Evolutionary conservation across 2,329 filamentous ascomycete species (phyloP).

Genomic region (Uncinocarpus reesii): DNA sequence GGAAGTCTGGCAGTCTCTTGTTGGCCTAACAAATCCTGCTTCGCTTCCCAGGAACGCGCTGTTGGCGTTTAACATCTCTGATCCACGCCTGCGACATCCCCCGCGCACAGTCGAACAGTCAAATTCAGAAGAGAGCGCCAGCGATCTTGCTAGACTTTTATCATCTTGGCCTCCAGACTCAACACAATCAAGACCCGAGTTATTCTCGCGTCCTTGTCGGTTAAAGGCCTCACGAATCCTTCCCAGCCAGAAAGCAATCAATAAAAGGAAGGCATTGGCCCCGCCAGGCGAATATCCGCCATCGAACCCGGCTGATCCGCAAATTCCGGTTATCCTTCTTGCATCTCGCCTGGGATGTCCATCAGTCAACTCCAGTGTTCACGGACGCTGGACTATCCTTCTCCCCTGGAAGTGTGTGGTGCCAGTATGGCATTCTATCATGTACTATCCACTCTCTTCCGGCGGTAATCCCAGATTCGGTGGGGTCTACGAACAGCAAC

Average conservation of each 20-base stretch:
- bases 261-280: conserved; percentile 58
- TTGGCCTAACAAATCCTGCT: conserved; percentile 54
- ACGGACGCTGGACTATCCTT: conserved; percentile 71
- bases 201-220: conserved; percentile 62
- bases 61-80: conserved; percentile 61
- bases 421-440: conserved; percentile 74
- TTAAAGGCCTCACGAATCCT: conserved; percentile 56
- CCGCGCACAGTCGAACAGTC: conserved; percentile 47
- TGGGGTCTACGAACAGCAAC: conserved; percentile 66
- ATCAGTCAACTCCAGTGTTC: conserved; percentile 39
- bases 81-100: conserved; percentile 72
- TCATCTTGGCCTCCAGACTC: conserved; percentile 58
- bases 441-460: conserved; percentile 69
- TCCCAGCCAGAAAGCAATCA: conserved; percentile 67
- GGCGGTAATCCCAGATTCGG: conserved; percentile 75
- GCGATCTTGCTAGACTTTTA: conserved; percentile 49
- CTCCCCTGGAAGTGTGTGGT: conserved; percentile 84
- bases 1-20: conserved; percentile 33
- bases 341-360: conserved; percentile 41
- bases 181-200: conserved; percentile 33
- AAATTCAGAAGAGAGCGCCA: conserved; percentile 27
- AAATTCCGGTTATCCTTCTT: conserved; percentile 66
- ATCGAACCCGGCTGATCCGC: conserved; percentile 52
- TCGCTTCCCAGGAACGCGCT: conserved; percentile 59
- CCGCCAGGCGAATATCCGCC: conserved; percentile 54